phyloP scores from a whole-genome alignment of 352 stramenopile genomes.

The Pythium folliculosum region DNA sequence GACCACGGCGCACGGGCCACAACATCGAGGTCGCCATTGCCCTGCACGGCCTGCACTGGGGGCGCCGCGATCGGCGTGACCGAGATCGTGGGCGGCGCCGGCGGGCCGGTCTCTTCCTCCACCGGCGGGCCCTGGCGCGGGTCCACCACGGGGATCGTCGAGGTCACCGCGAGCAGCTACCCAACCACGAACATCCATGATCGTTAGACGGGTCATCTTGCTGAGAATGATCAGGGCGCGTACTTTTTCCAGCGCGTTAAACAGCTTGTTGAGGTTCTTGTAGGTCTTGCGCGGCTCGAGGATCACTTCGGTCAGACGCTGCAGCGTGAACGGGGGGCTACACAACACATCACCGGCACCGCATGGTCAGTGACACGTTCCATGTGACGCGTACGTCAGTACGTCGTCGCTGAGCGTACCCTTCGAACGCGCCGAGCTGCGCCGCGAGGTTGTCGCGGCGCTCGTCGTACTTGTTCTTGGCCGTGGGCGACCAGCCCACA shows the following conservation, averaged over 20 bases:
- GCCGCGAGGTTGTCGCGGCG: conserved; percentile 56
- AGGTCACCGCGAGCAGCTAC: conserved; percentile 65
- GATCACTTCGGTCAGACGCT: conserved; percentile 79
- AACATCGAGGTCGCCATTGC: conserved; percentile 36
- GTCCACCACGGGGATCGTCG: conserved; percentile 66
- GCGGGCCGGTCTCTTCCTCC: conserved; percentile 34
- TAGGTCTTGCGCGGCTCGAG: conserved; percentile 69
- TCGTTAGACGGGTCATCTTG: not conserved
- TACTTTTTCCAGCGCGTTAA: conserved; percentile 84
- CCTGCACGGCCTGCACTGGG: conserved; percentile 27
- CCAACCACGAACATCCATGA: not conserved
- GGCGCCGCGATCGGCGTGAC: conserved; percentile 30
- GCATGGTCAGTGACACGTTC: not conserved
- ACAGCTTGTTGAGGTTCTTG: conserved; percentile 75
- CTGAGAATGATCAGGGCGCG: not conserved
- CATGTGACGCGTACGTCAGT: not conserved
- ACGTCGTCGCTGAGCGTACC: conserved; percentile 26
- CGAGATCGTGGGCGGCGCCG: conserved; percentile 22
- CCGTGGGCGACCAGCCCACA: conserved; percentile 48
- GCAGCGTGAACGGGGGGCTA: conserved; percentile 80
- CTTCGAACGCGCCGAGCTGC: conserved; percentile 66
- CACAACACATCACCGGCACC: not conserved
- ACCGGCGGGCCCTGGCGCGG: conserved; percentile 35
- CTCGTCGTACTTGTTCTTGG: conserved; percentile 53
- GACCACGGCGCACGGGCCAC: conserved; percentile 53